These are phyloP conservation scores for Gaeumannomyces sp. DNA, from an alignment of 2,329 filamentous ascomycete genomes.

Conservation along the genomic window DNA sequence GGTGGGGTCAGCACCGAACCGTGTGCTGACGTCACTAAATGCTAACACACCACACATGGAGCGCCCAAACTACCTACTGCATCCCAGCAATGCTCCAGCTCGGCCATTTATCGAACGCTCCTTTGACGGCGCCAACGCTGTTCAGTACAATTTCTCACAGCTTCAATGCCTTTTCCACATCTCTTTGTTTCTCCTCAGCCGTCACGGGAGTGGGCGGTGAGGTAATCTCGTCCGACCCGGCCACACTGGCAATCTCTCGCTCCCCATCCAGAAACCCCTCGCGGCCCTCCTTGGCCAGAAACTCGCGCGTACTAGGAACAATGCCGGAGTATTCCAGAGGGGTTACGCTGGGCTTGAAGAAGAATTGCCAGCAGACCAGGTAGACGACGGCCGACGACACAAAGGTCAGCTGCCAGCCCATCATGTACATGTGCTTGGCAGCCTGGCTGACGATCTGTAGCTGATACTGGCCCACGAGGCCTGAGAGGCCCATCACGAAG, in stretches of 20 bases:
- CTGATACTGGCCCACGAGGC: slow-evolving; percentile 27
- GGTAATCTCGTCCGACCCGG: no score
- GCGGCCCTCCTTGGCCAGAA: slow-evolving; percentile 15
- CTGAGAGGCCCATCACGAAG: slow-evolving; percentile 28
- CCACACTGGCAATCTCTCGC: neutral
- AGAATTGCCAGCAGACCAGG: slow-evolving; percentile 14
- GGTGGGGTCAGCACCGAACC: no score
- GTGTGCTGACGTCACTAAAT: no score
- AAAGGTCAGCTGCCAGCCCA: slow-evolving; percentile 28
- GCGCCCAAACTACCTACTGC: no score
- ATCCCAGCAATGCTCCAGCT: no score
- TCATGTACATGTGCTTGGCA: slow-evolving; percentile 25
- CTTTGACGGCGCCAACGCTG: no score
- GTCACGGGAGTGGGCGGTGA: no score
- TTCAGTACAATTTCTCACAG: no score
- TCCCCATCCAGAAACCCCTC: slow-evolving; percentile 13
- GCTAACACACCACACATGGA: no score
- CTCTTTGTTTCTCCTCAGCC: no score
- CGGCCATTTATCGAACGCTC: no score
- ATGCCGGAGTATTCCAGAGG: slow-evolving; percentile 17
- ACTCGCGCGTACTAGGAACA: slow-evolving; percentile 18
- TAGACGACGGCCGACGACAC: slow-evolving; percentile 22
- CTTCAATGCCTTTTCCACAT: no score
- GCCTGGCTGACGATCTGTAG: slow-evolving; percentile 21
- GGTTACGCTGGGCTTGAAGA: slow-evolving; percentile 19